These are phyloP conservation scores for Saxophila tyrrhenica DNA, from an alignment of 495 filamentous ascomycete genomes.

Conservation along the genomic window DNA sequence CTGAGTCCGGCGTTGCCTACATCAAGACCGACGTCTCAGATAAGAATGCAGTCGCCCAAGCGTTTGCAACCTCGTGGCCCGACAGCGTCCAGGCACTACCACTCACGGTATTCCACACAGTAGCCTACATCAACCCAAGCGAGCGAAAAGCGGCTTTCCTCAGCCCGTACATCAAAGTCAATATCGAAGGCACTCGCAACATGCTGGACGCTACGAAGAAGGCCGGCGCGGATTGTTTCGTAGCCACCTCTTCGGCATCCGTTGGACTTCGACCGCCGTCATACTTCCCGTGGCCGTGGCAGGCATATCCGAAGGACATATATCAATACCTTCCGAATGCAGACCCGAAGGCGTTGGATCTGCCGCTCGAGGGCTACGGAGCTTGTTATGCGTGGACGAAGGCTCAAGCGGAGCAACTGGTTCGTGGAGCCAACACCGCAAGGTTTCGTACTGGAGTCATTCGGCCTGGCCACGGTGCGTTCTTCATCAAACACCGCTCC, in stretches of 20 bases:
- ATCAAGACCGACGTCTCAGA: neutral
- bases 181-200: constrained; percentile 1
- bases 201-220: neutral
- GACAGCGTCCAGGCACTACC: neutral
- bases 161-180: neutral
- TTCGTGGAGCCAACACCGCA: neutral
- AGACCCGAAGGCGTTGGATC: neutral
- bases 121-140: neutral
- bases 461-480: neutral
- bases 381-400: constrained; percentile 3
- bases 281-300: constrained; percentile 1
- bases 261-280: neutral
- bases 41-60: neutral
- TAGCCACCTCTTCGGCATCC: constrained; percentile 2
- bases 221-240: neutral
- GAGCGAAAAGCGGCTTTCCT: neutral
- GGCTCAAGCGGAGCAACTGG: constrained; percentile 1
- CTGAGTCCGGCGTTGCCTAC: neutral
- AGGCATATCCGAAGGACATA: neutral
- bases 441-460: constrained; percentile 5
- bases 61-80: constrained; percentile 1
- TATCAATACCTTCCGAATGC: neutral
- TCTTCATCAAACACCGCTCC: too few species aligned
- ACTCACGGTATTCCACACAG: constrained; percentile 1
- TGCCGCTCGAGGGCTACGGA: neutral